phyloP scores from a whole-genome alignment of 768 basidiomycete species.

The Pleurotus tuoliensis region DNA sequence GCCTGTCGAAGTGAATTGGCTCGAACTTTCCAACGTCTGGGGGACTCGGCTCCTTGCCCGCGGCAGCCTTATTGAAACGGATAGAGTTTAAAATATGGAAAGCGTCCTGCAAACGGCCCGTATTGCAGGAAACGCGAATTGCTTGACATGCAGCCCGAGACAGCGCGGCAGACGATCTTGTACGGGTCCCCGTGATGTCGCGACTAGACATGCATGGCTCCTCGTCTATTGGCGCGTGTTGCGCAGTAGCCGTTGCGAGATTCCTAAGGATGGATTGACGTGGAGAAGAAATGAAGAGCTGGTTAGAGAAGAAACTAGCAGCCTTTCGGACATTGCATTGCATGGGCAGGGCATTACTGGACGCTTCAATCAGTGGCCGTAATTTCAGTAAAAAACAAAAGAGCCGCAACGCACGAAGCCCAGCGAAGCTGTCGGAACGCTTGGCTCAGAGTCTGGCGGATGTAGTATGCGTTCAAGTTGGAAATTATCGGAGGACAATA shows the following conservation, averaged over 20 bases:
- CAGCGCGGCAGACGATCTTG: slow-evolving; percentile 15
- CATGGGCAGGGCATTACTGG: slow-evolving; percentile 66
- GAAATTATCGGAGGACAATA: not conserved
- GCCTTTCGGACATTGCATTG: slow-evolving; percentile 60
- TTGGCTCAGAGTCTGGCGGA: not conserved
- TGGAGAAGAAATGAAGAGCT: slow-evolving; percentile 6
- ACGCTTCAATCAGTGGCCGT: slow-evolving; percentile 1
- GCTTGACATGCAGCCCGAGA: slow-evolving; percentile 38
- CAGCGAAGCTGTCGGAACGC: slow-evolving; percentile 6
- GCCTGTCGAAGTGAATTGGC: slow-evolving; percentile 41
- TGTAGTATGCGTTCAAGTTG: not conserved
- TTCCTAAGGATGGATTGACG: slow-evolving; percentile 4
- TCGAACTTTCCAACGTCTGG: slow-evolving; percentile 25
- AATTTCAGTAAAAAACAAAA: not conserved
- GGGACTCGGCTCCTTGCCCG: slow-evolving; percentile 13
- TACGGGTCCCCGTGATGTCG: not conserved
- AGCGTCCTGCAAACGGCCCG: slow-evolving; percentile 45
- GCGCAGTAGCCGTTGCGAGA: slow-evolving; percentile 8
- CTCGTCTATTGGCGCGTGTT: not conserved
- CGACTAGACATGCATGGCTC: not conserved
- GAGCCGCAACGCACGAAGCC: slow-evolving; percentile 2
- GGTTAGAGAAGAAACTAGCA: slow-evolving; percentile 32
- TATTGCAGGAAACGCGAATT: slow-evolving; percentile 40
- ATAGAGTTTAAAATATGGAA: slow-evolving; percentile 57
- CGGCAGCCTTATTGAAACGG: slow-evolving; percentile 30